phyloP scores from a whole-genome alignment of 768 basidiomycete species.

The Rhizopogon vinicolor region DNA sequence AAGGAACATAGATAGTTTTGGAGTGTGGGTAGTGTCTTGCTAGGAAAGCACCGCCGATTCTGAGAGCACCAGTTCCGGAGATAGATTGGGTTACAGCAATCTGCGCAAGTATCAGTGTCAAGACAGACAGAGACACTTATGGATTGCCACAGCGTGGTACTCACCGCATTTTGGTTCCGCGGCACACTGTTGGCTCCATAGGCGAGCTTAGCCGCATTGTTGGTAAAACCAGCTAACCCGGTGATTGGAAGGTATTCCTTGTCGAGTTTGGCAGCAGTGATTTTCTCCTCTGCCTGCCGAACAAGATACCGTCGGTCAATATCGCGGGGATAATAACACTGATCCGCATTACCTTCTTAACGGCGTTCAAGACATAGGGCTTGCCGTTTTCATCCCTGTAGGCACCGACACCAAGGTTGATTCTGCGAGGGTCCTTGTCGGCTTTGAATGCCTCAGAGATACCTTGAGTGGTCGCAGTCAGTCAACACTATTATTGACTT shows the following conservation, averaged over 20 bases:
- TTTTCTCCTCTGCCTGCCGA: slow-evolving; percentile 68
- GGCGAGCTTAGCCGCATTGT: slow-evolving; percentile 83
- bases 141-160: slow-evolving; percentile 24
- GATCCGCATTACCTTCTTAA: slow-evolving; percentile 62
- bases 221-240: slow-evolving; percentile 82
- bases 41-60: slow-evolving; percentile 92
- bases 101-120: slow-evolving; percentile 32
- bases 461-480: slow-evolving; percentile 39
- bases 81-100: slow-evolving; percentile 89
- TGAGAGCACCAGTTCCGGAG: slow-evolving; percentile 95
- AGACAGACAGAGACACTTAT: neutral
- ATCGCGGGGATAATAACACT: neutral
- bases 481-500: neutral
- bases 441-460: slow-evolving; percentile 97
- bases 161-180: slow-evolving; percentile 64
- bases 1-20: slow-evolving; percentile 87
- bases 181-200: slow-evolving; percentile 81
- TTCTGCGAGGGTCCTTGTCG: slow-evolving; percentile 87
- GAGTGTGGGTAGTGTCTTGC: slow-evolving; percentile 83
- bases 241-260: slow-evolving; percentile 98
- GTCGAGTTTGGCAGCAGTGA: slow-evolving; percentile 65
- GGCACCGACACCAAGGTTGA: slow-evolving; percentile 97
- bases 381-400: slow-evolving; percentile 94
- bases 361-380: slow-evolving; percentile 87
- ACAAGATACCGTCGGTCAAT: neutral